A percentile compares a stretch with the other conserved stretches of the same genome.
phyloP scores from a whole-genome alignment of 495 filamentous ascomycete genomes.

The Immersiella caudata region DNA sequence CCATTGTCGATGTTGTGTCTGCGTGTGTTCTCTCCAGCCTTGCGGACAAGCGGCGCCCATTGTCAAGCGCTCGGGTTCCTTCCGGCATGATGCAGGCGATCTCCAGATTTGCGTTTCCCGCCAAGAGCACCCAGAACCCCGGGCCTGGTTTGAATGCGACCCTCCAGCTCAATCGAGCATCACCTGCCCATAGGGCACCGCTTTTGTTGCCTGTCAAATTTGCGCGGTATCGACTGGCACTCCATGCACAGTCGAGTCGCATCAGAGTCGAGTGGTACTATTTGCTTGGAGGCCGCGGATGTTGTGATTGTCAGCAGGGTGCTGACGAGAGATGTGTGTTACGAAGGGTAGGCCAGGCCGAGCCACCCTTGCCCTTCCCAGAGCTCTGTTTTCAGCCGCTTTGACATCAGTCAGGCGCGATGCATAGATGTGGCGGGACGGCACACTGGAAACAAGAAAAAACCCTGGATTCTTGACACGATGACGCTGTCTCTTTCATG shows the following conservation, averaged over 20 bases:
- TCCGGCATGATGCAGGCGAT: neutral
- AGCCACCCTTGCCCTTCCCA: neutral
- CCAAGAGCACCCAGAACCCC: neutral
- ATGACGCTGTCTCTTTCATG: neutral
- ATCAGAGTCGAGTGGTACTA: neutral
- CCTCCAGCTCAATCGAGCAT: neutral
- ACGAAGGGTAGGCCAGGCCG: neutral
- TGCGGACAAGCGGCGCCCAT: too few relatives aligned
- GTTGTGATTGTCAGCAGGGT: neutral
- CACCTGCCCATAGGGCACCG: neutral
- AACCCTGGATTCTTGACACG: neutral
- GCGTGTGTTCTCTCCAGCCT: too few relatives aligned
- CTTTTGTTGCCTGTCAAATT: neutral
- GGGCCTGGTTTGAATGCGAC: neutral
- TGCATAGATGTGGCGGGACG: neutral
- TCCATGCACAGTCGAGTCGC: too few relatives aligned
- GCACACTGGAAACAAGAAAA: neutral
- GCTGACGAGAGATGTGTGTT: neutral
- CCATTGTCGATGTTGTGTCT: too few relatives aligned
- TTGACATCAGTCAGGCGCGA: neutral
- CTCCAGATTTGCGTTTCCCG: constrained; percentile 9
- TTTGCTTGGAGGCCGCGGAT: too few relatives aligned
- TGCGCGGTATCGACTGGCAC: neutral
- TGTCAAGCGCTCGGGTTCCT: neutral
- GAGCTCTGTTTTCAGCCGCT: neutral